Conservation (phyloP, 1,284 basidiomycete species). For the Hemileia vastatrix region DNA sequence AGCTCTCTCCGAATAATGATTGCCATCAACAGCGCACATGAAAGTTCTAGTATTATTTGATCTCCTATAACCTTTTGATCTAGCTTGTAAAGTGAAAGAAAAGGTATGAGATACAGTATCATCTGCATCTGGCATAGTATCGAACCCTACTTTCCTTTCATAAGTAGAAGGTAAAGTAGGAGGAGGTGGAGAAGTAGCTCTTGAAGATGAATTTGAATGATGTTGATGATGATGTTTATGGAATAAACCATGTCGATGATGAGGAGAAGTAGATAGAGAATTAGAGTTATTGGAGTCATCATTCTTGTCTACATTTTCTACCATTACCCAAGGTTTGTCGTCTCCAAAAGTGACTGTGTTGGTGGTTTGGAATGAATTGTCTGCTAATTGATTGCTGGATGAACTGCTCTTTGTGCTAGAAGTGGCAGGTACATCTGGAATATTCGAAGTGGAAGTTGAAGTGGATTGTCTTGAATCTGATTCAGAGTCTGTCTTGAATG, state of each 20-base stretch:
- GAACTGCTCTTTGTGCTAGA: no score
- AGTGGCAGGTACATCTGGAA: no score
- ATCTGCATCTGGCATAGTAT: conserved; percentile 42
- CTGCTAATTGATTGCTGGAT: no score
- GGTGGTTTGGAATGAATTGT: no score
- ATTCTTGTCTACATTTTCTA: no score
- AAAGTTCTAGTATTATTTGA: conserved; percentile 43
- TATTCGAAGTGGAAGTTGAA: no score
- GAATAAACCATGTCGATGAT: not conserved
- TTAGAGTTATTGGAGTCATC: not conserved
- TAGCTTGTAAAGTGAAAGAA: conserved; percentile 41
- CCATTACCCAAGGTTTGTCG: no score
- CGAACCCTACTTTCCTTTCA: conserved; percentile 41
- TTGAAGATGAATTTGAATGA: not conserved
- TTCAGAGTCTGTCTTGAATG: no score
- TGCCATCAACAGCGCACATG: conserved; percentile 42
- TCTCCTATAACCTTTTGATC: conserved; percentile 35
- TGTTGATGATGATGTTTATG: not conserved
- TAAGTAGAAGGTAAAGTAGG: conserved; percentile 18
- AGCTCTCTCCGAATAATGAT: conserved; percentile 34
- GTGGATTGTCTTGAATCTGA: no score
- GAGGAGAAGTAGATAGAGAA: not conserved
- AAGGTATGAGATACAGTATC: conserved; percentile 35
- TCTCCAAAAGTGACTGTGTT: no score
- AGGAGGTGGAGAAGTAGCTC: not conserved